phyloP scores from a whole-genome alignment of 2,329 filamentous ascomycete genomes.

The Paraconiothyrium sp. region DNA sequence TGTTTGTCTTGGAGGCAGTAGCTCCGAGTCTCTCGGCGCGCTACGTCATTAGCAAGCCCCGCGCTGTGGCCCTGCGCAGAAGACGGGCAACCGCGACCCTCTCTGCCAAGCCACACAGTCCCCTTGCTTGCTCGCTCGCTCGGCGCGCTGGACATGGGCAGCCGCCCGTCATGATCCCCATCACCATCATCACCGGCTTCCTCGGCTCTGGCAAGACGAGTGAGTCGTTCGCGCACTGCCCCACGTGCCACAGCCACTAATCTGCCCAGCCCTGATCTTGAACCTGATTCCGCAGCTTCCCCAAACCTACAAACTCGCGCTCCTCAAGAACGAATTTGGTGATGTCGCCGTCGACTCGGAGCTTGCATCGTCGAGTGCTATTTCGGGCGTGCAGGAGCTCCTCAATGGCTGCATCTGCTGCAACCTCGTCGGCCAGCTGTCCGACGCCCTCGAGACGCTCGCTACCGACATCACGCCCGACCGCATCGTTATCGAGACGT shows the following conservation, averaged over 20 bases:
- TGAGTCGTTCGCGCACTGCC: constrained; percentile 24
- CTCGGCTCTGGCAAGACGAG: constrained; percentile 95
- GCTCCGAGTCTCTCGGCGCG: constrained; percentile 1
- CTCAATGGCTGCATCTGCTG: constrained; percentile 99
- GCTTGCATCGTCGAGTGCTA: constrained; percentile 81
- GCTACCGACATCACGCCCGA: constrained; percentile 71
- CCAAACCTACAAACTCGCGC: constrained; percentile 86
- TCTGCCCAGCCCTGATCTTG: constrained; percentile 73
- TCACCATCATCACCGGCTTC: constrained; percentile 96
- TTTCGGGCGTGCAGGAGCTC: constrained; percentile 90
- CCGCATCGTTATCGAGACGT: constrained; percentile 93
- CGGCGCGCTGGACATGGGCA: no score
- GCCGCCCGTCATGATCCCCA: constrained; percentile 68
- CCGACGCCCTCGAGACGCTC: constrained; percentile 80
- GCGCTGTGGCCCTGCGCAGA: constrained; percentile 1
- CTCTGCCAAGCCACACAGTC: no score
- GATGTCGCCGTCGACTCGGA: constrained; percentile 94
- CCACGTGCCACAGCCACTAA: constrained; percentile 18
- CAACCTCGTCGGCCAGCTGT: constrained; percentile 93
- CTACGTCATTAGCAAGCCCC: constrained; percentile 19
- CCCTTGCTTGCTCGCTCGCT: no score
- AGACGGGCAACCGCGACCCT: no score
- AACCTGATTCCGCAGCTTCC: constrained; percentile 92
- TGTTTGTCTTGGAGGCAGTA: constrained; percentile 20
- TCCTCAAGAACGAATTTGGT: constrained; percentile 98